Evolutionary conservation across 2,329 filamentous ascomycete genomes (phyloP).

Genomic region (Microdochium bolleyi): DNA sequence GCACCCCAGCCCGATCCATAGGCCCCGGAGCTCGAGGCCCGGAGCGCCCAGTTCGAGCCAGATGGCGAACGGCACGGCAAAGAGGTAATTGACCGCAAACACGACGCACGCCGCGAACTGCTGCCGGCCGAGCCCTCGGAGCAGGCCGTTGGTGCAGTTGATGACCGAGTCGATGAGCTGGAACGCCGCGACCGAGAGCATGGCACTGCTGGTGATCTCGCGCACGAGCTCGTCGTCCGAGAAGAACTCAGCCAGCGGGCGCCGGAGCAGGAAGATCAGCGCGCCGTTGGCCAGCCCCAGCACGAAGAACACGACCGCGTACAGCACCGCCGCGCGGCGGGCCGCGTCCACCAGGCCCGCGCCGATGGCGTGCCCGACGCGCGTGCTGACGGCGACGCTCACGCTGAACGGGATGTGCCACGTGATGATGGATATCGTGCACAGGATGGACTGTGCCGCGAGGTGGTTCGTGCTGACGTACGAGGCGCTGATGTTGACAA

Average conservation of each 20-base stretch:
- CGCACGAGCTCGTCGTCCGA: constrained; percentile 20
- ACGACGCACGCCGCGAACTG: constrained; percentile 26
- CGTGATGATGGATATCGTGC: constrained; percentile 28
- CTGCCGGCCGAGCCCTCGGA: constrained; percentile 30
- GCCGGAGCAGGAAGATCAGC: constrained; percentile 19
- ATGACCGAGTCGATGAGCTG: constrained; percentile 26
- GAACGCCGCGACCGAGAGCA: constrained; percentile 22
- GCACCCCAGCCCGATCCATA: constrained; percentile 24
- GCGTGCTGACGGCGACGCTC: constrained; percentile 30
- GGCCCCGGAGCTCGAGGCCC: constrained; percentile 20
- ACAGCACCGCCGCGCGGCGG: constrained; percentile 20
- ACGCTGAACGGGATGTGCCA: constrained; percentile 36
- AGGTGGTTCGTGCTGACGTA: constrained; percentile 33
- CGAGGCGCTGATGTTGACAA: constrained; percentile 34
- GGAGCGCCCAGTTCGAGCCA: constrained; percentile 27
- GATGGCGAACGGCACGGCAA: constrained; percentile 26
- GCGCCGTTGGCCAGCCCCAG: constrained; percentile 25
- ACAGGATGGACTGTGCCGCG: constrained; percentile 31
- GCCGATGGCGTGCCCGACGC: constrained; percentile 32
- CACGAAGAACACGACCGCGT: constrained; percentile 20
- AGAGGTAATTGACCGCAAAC: constrained; percentile 26
- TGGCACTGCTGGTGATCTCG: constrained; percentile 18
- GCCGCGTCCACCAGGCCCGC: constrained; percentile 22
- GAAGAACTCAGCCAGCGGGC: constrained; percentile 20
- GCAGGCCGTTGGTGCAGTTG: constrained; percentile 26